Evolutionary conservation across 805 yeast species (phyloP).

Genomic region (Starmerella lactis-condensi): DNA sequence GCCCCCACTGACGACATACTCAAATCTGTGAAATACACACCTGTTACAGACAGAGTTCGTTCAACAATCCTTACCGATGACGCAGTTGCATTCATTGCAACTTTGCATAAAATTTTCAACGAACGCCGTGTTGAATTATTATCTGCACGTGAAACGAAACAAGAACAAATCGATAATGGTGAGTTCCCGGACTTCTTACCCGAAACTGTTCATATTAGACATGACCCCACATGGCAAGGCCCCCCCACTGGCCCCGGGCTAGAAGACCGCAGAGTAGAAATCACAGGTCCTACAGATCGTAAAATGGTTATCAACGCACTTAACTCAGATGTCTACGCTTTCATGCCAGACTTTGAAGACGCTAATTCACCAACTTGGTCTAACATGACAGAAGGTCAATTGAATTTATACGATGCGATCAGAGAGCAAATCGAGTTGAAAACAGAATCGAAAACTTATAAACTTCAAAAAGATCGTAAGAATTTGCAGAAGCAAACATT

Average conservation of each 20-base stretch:
- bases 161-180: slow-evolving; percentile 40
- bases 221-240: slow-evolving; percentile 53
- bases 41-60: slow-evolving; percentile 31
- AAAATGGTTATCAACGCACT: slow-evolving; percentile 61
- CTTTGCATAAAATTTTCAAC: slow-evolving; percentile 47
- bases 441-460: slow-evolving; percentile 28
- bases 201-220: slow-evolving; percentile 42
- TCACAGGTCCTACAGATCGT: slow-evolving; percentile 60
- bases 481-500: slow-evolving; percentile 24
- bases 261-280: slow-evolving; percentile 54
- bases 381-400: slow-evolving; percentile 50
- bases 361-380: slow-evolving; percentile 55
- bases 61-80: slow-evolving; percentile 41
- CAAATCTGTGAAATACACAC: slow-evolving; percentile 38
- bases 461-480: slow-evolving; percentile 32
- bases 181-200: slow-evolving; percentile 51
- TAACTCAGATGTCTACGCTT: slow-evolving; percentile 49
- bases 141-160: slow-evolving; percentile 36
- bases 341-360: slow-evolving; percentile 64
- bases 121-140: slow-evolving; percentile 37
- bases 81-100: slow-evolving; percentile 47
- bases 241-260: slow-evolving; percentile 51
- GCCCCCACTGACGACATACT: slow-evolving; percentile 18
- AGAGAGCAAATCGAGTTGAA: slow-evolving; percentile 33
- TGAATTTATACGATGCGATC: slow-evolving; percentile 50